Conservation (phyloP, 2,329 filamentous ascomycete genomes). For the Didymella arachidicola region DNA sequence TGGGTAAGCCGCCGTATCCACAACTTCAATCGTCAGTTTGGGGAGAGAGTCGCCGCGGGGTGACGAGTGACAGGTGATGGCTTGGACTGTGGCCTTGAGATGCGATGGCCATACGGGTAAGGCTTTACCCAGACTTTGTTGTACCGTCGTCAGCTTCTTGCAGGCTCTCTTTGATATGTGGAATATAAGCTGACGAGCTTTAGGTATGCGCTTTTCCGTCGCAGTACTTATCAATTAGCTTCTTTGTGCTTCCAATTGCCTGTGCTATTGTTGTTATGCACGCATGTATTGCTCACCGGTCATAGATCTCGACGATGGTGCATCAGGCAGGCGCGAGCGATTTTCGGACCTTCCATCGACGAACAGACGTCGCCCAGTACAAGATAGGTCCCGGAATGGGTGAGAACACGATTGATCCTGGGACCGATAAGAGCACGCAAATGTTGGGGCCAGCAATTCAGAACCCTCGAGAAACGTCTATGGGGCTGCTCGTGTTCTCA, state of each 20-base stretch:
- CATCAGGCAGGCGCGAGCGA: not conserved
- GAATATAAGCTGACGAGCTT: not conserved
- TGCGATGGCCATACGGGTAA: not conserved
- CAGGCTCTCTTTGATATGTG: not conserved
- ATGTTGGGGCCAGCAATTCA: too few relatives aligned
- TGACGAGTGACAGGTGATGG: not conserved
- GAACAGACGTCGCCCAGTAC: not conserved
- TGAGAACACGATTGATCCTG: too few relatives aligned
- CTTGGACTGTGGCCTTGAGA: not conserved
- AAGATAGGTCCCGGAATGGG: too few relatives aligned
- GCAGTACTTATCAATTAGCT: not conserved
- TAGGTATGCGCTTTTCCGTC: not conserved
- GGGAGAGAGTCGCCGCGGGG: not conserved
- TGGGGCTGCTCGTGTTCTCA: too few relatives aligned
- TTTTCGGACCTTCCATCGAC: not conserved
- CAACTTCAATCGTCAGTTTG: not conserved
- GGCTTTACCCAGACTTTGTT: not conserved
- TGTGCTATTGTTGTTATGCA: not conserved
- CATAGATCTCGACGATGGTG: not conserved
- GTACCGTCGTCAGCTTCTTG: not conserved
- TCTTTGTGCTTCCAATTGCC: not conserved
- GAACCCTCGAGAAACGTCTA: too few relatives aligned
- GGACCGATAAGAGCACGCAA: too few relatives aligned
- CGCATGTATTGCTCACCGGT: not conserved
- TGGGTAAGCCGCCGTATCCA: constrained; percentile 26